Conservation (phyloP, 495 filamentous ascomycete species). For the Parmelia sp. region DNA sequence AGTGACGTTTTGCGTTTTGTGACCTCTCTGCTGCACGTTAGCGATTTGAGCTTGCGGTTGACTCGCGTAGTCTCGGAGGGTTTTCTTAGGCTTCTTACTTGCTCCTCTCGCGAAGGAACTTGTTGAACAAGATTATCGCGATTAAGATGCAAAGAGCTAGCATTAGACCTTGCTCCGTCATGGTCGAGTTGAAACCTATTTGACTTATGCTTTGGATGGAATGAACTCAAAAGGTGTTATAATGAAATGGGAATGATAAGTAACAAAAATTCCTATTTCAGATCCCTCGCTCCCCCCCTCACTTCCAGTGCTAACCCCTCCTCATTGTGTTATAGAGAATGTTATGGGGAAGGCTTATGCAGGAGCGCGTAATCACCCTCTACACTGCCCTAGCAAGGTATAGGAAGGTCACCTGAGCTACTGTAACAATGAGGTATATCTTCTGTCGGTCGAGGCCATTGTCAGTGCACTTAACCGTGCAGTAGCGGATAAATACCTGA, state of each 20-base stretch:
- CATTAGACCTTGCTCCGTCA: neutral
- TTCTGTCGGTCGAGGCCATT: no score
- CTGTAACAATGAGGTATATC: no score
- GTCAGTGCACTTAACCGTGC: no score
- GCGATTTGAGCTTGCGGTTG: neutral
- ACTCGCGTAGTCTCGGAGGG: neutral
- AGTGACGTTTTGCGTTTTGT: neutral
- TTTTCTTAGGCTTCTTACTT: slow-evolving; percentile 1
- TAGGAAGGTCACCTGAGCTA: neutral
- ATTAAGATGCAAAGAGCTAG: neutral
- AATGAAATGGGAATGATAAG: slow-evolving; percentile 1
- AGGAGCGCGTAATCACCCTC: neutral
- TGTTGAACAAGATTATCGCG: neutral
- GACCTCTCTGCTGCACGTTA: neutral
- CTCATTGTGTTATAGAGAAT: neutral
- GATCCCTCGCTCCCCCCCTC: neutral
- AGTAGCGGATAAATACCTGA: no score
- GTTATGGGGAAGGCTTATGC: neutral
- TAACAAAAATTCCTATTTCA: neutral
- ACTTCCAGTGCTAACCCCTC: neutral
- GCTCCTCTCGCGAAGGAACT: neutral
- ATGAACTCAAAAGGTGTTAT: neutral
- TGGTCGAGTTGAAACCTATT: neutral
- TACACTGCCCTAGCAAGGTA: no score
- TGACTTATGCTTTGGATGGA: neutral